Conservation (phyloP, 108 stramenopile species). For the Pseudonitzschia multistriata region DNA sequence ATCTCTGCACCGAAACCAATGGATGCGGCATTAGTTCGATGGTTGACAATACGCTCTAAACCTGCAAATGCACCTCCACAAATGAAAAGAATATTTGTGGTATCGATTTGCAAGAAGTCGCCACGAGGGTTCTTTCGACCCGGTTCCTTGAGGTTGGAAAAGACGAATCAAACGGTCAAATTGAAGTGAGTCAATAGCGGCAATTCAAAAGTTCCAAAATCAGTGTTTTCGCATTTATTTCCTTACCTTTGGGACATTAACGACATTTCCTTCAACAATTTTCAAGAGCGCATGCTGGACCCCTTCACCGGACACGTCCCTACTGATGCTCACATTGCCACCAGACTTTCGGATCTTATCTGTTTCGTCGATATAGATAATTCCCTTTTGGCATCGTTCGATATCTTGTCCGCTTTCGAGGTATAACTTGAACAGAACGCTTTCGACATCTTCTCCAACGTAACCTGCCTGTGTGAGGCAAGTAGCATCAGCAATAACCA, state of each 20-base stretch:
- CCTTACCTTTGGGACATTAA: constrained; percentile 97
- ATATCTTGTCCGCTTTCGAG: constrained; percentile 92
- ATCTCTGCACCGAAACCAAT: constrained; percentile 98
- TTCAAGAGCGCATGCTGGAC: constrained; percentile 99
- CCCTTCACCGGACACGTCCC: constrained; percentile 95
- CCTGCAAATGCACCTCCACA: constrained; percentile 98
- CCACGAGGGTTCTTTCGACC: constrained; percentile 93
- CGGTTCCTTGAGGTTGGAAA: constrained; percentile 54
- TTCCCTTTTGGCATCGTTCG: constrained; percentile 90
- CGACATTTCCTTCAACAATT: constrained; percentile 97
- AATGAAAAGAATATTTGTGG: constrained; percentile 97
- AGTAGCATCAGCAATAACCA: constrained; percentile 95
- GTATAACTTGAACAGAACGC: constrained; percentile 91
- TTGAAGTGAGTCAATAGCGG: neutral
- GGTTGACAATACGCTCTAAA: constrained; percentile 90
- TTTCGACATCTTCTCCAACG: constrained; percentile 99
- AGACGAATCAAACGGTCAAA: neutral
- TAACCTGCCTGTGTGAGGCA: constrained; percentile 97
- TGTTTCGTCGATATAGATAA: constrained; percentile 95
- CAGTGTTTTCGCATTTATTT: neutral
- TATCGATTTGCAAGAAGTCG: constrained; percentile 96
- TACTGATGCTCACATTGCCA: constrained; percentile 93
- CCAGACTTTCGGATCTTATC: constrained; percentile 92
- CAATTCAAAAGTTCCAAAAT: neutral
- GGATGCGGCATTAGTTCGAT: constrained; percentile 86